Base-by-base conservation (phyloP, 805 yeast species). In the Candida koratica region DNA sequence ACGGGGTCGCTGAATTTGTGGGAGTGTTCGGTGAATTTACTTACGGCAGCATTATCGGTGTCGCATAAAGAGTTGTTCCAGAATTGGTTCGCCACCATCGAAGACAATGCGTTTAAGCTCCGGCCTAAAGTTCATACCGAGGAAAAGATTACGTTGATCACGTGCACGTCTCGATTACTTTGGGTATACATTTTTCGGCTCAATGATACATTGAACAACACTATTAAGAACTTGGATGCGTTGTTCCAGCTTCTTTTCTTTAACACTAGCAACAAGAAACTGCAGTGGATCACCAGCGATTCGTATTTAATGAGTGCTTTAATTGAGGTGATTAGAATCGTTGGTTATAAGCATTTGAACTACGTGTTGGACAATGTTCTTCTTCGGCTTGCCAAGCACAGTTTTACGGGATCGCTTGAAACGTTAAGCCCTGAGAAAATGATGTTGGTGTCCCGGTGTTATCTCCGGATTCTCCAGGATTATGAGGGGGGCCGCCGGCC, bases 101-200 rank as follows among this genome's bases (percentile, higher is more conserved):
- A 88, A 39, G 56, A 69, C 2, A 77, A 77, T 42, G 61, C 71
- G n/a, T 63, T 61, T 29, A 78, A 78, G 39, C 64, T 85, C 26
- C 84, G 80, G 49, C 81, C 86, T 4, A 85, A 84, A 37, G 53
- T 55, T 1, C 71, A 73, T 9, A 52, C 62, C 0, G 71, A 68
- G 33, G 66, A 59, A 18, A 77, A 81, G 47, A 67, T 75, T 0
- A 74, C 75, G 3, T 71, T 78, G 28, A 71, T 84, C 11, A 75
- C 77, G 0, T 79, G 89, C 38, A 60, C 82, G 3, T 72, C 95
- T 0, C 64, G 96, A 39, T 64, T 94, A 20, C 59, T 85, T 0
- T 93, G 98, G 98, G 95, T 89, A 0, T 93, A 84, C 53, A 62
- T 88, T 16, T 86, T 81, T 57, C 68, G 97, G 43, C 78, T 88